Base-by-base conservation (phyloP, 441 rosid genomes). In the Croton laevigatus region DNA sequence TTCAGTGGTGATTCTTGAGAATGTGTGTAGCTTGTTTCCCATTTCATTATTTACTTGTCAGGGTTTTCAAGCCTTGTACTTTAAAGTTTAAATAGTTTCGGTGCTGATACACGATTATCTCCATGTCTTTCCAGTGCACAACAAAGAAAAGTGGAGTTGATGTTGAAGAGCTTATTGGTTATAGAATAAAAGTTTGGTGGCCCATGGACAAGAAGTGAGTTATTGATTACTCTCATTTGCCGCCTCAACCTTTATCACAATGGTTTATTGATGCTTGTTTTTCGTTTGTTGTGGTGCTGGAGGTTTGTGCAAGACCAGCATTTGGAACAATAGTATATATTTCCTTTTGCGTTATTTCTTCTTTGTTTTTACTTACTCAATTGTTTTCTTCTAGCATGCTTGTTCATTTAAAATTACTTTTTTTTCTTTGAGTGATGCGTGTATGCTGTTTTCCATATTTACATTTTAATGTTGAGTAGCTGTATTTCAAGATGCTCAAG, bases 171-270 rank as follows among this genome's bases (percentile, higher is more conserved):
- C 77, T 93, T 79, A 90, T 89, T 71, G 99, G 98, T 75, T 82
- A 81, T 81, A 84, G 84, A 82, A 83, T 96, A 85, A 90, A 93
- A 77, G 91, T 96, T 61, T 96, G 99, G 99, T 96, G 98, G 99
- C 99, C 99, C 70, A 81, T 90, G 97, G 99, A 96, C 83, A 96
- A 91, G 85, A 68, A 78, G 99, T 96, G 83, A 91, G 97, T 78
- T 44, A 32, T 72, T 71, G 64, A 34, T 23, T 13, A 20, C 14
- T 55, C 59, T 55, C 59, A 20, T 27, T 27, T 27, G 32, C n/a
- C 13, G 11, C 27, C 38, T 13, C 38, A 48, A 10, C n/a, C 65
- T 9, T 37, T 23, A 23, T 8, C 16, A 27, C 1, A 27, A 27
- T 49, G n/a, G 36, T 27, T 51, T 27, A 12, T n/a, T 48, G 19